Evolutionary conservation across 2,329 filamentous ascomycete species (phyloP).

Genomic region (Alternaria triticimaculans): DNA sequence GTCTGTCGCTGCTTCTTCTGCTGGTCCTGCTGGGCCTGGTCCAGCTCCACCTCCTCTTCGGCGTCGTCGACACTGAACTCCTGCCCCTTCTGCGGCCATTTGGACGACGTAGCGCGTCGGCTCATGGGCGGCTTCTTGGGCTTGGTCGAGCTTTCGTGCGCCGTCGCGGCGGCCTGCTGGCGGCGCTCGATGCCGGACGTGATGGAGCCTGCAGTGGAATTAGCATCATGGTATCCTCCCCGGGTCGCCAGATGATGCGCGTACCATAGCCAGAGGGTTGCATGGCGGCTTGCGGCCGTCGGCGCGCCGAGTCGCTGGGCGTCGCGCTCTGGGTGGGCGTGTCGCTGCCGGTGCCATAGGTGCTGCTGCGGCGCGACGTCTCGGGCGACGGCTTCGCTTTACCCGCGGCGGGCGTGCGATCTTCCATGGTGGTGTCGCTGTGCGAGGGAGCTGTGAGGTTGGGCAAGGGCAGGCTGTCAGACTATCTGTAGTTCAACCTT

Average conservation of each 20-base stretch:
- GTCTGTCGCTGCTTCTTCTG: slow-evolving; percentile 42
- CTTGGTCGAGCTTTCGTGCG: slow-evolving; percentile 33
- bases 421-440: slow-evolving; percentile 36
- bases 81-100: slow-evolving; percentile 79
- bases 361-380: slow-evolving; percentile 36
- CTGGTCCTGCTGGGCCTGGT: slow-evolving; percentile 55
- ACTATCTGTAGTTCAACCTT: slow-evolving; percentile 8
- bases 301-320: slow-evolving; percentile 37
- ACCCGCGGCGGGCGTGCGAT: slow-evolving; percentile 33
- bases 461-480: slow-evolving; percentile 11
- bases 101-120: slow-evolving; percentile 76
- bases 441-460: slow-evolving; percentile 14
- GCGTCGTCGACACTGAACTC: slow-evolving; percentile 94
- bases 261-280: slow-evolving; percentile 46
- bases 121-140: slow-evolving; percentile 75
- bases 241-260: slow-evolving; percentile 2
- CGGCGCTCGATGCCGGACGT: slow-evolving; percentile 42
- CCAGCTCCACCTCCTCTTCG: slow-evolving; percentile 76
- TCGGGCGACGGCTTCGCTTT: slow-evolving; percentile 31
- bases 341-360: slow-evolving; percentile 29
- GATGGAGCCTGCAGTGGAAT: slow-evolving; percentile 41
- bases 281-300: slow-evolving; percentile 35
- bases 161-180: slow-evolving; percentile 23
- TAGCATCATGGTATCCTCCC: slow-evolving; percentile 6
- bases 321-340: slow-evolving; percentile 28